Evolutionary conservation across 148 eudicot species (phyloP), one percentile per base, ranked within the genome.

Genomic region (Limonium bicolor): DNA sequence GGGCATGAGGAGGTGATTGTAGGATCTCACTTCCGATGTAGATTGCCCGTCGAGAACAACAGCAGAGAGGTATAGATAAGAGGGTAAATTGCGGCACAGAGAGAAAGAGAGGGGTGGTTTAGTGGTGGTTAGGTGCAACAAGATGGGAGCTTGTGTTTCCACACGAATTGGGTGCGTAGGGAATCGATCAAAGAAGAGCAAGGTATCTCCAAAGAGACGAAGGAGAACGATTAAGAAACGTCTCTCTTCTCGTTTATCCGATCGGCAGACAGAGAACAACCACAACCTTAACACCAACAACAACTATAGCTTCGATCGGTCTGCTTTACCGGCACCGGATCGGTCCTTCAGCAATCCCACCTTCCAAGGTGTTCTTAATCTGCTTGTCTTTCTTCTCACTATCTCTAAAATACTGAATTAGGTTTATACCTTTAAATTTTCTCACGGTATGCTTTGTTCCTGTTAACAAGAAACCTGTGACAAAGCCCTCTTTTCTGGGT

Each of bases 71-170:
- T 2, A 16, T 37, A n/a, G n/a, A n/a, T n/a, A n/a, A n/a, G n/a
- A n/a, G n/a, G n/a, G n/a, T n/a, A n/a, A n/a, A n/a, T n/a, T n/a
- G n/a, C n/a, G n/a, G n/a, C n/a, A n/a, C n/a, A n/a, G n/a, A n/a
- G n/a, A n/a, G n/a, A n/a, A n/a, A n/a, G n/a, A n/a, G n/a, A n/a
- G n/a, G n/a, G n/a, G n/a, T n/a, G n/a, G n/a, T n/a, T n/a, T n/a
- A n/a, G n/a, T n/a, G n/a, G n/a, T 22, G 46, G 46, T 25, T 25
- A 14, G 13, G 18, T 14, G 48, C 14, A 43, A 40, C 23, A 25
- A 48, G 37, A 48, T 48, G 51, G 51, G 51, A 19, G 51, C 37
- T 20, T 48, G 51, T 12, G 51, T 48, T 29, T 48, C 51, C 17
- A 21, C 51, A 10, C 51, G 10, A 9, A 48, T 29, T 18, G 51